Evolutionary conservation across 192 early-diverging fungal species (phyloP), one percentile per base, ranked within the genome.

Genomic region (Chytriomyces confervae): DNA sequence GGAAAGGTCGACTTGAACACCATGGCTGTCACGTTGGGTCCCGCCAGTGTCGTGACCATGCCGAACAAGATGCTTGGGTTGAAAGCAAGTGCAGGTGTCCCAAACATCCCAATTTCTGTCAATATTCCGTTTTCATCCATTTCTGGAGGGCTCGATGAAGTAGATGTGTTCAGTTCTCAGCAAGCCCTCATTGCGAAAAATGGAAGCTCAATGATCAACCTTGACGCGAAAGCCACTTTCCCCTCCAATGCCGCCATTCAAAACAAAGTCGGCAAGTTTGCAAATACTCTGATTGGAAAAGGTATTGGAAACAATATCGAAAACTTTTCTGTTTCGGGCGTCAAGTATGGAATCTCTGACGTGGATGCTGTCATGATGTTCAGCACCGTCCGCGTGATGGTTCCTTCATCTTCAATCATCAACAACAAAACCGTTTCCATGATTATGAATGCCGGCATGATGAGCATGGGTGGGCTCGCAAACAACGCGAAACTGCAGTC

Each of bases 241-340:
- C 73, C 73, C 18, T 75, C 73, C 24, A 63, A 27, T 64, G 8
- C 29, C 3, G n/a, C 7, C 43, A 64, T 64, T 44, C 73, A 75
- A 43, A 24, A 5, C 43, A 75, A 75, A 45, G 73, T 75, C 29
- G 73, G 10, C 2, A 47, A 2, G 8, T 75, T 75, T 64, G 73
- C 62, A 8, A 36, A 61, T n/a, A 75, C 60, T 20, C 62, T 75
- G 6, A 29, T 75, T 43, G 20, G 20, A 16, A 75, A 75, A 16
- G 73, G 73, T 53, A 6, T 44, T 20, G 73, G 73, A 20, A n/a
- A 8, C 60, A 75, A 61, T 20, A 1, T 36, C 8, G 73, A 75
- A 50, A 57, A 29, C 61, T 63, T 75, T 43, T 62, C 73, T 64
- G 73, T 61, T 16, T 75, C 73, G 1, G 73, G 73, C 3, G 61